Evolutionary conservation across 2,329 filamentous ascomycete genomes (phyloP), one percentile per base, ranked within the genome.

Genomic region (Arthrobotrys iridis): DNA sequence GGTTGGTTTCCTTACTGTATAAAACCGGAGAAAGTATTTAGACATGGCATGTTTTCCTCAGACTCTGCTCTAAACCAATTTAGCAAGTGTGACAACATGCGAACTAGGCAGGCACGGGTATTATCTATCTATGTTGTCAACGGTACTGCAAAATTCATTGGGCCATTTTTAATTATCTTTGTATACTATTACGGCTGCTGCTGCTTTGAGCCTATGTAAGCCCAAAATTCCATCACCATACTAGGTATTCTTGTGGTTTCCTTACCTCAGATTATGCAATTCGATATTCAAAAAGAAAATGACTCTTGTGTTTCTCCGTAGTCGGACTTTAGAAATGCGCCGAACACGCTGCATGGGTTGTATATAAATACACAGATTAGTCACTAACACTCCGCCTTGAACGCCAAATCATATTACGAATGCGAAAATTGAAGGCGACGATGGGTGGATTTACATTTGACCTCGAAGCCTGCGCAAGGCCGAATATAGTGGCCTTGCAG

Each of bases 401-500:
- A 55, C 4, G 15, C 24, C 4, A 50, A 15, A n/a, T 18, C 30
- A 18, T 0, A 24, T n/a, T n/a, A n/a, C n/a, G n/a, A n/a, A n/a
- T n/a, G n/a, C n/a, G n/a, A n/a, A n/a, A n/a, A n/a, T n/a, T n/a
- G n/a, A n/a, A n/a, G n/a, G n/a, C 7, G 4, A 37, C 30, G 4
- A 67, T 67, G 50, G 40, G 30, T 4, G 30, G 22, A 0, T 24
- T 37, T 11, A 84, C 89, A 30, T 93, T 93, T 82, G 87, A 93
- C 80, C 84, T 94, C 59, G 84, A 90, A 79, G 90, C 87, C 77
- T 93, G 91, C 81, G 91, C 90, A 41, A 87, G 91, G 78, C 86
- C 89, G 45, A 94, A 93, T 82, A 93, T 94, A 75, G 83, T 93
- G 77, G 86, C 89, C 77, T 84, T 94, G 52, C 86, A 93, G 80